These are phyloP conservation scores for Fusarium sp. DNA, from an alignment of 2,329 filamentous ascomycete genomes.

Conservation along the genomic window DNA sequence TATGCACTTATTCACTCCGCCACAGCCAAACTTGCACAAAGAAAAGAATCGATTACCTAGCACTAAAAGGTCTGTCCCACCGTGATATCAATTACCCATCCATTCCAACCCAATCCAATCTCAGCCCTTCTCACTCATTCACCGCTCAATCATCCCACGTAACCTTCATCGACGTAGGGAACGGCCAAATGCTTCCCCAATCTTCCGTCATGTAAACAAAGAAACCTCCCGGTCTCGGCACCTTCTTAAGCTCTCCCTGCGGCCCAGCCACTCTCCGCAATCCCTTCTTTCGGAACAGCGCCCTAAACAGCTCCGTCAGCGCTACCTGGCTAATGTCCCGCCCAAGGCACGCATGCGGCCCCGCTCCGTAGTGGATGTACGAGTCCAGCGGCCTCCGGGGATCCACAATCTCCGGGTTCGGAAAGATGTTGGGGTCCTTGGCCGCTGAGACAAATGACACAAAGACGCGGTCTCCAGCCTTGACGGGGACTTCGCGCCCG, in stretches of 20 bases:
- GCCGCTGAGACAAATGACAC: conserved; percentile 72
- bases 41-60: neutral
- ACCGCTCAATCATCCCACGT: conserved; percentile 59
- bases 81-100: conserved; percentile 18
- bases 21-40: neutral
- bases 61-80: neutral
- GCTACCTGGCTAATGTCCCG: conserved; percentile 72
- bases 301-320: conserved; percentile 77
- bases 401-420: conserved; percentile 71
- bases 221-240: conserved; percentile 68
- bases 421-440: conserved; percentile 71
- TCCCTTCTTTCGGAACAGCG: conserved; percentile 72
- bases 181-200: conserved; percentile 66
- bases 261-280: conserved; percentile 73
- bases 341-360: conserved; percentile 75
- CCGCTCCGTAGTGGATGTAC: conserved; percentile 76
- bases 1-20: neutral
- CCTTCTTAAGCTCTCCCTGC: conserved; percentile 78
- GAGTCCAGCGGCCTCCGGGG: conserved; percentile 73
- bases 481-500: conserved; percentile 64
- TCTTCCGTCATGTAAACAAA: conserved; percentile 77
- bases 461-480: conserved; percentile 72
- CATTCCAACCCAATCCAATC: neutral
- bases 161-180: conserved; percentile 69
- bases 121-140: neutral